phyloP scores from a whole-genome alignment of 768 basidiomycete species.

The Tylopilus sp. region DNA sequence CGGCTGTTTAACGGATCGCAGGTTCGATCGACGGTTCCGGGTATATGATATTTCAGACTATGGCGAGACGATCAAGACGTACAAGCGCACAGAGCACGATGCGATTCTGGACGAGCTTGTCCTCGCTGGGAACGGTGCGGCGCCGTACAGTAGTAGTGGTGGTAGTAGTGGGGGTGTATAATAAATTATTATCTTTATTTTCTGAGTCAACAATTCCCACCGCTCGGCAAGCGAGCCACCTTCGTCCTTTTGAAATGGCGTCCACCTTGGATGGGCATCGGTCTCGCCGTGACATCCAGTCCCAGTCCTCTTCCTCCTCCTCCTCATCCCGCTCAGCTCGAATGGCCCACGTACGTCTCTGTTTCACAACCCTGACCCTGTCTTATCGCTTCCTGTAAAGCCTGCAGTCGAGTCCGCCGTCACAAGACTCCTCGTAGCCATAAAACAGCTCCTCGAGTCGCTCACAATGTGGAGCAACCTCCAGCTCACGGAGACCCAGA shows the following conservation, averaged over 20 bases:
- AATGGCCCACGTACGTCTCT: conserved; percentile 23
- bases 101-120: conserved; percentile 62
- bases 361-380: not conserved
- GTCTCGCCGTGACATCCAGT: conserved; percentile 52
- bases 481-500: conserved; percentile 68
- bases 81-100: conserved; percentile 76
- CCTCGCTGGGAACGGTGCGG: conserved; percentile 49
- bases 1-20: conserved; percentile 24
- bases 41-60: conserved; percentile 85
- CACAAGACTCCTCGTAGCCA: conserved; percentile 88
- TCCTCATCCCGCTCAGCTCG: conserved; percentile 22
- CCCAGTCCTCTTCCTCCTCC: conserved; percentile 45
- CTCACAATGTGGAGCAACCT: conserved; percentile 81
- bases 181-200: not conserved
- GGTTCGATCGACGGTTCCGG: conserved; percentile 89
- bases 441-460: conserved; percentile 90
- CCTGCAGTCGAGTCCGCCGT: conserved; percentile 88
- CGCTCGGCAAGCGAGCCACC: conserved; percentile 9
- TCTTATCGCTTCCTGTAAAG: conserved; percentile 29
- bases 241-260: conserved; percentile 13
- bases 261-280: conserved; percentile 34
- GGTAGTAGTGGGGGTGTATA: conserved; percentile 3
- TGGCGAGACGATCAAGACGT: conserved; percentile 89
- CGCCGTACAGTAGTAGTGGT: conserved; percentile 30
- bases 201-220: conserved; percentile 15